Percentiles rank a stretch among this genome's conserved stretches.
phyloP scores from a whole-genome alignment of 108 stramenopile species.

The Conticribra weissflogii region DNA sequence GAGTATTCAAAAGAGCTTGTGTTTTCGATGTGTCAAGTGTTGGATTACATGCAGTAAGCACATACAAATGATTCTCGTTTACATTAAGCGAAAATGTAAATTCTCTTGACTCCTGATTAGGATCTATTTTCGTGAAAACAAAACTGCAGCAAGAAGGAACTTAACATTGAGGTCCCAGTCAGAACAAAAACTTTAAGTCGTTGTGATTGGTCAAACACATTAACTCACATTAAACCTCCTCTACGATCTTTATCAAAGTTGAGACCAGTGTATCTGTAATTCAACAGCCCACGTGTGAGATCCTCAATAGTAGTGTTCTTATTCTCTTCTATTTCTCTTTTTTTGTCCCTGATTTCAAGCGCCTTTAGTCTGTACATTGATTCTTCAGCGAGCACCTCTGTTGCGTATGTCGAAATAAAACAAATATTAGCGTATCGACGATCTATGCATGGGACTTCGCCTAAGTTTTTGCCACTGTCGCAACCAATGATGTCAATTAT shows the following conservation, averaged over 20 bases:
- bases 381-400: constrained; percentile 27
- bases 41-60: constrained; percentile 24
- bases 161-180: neutral
- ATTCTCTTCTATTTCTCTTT: constrained; percentile 26
- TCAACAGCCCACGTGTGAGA: constrained; percentile 45
- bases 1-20: neutral
- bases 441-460: neutral
- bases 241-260: constrained; percentile 34
- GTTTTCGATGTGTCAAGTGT: constrained; percentile 2
- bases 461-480: too few species aligned
- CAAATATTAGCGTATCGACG: neutral
- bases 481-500: neutral
- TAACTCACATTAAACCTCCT: constrained; percentile 24
- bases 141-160: constrained; percentile 8
- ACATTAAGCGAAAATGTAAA: constrained; percentile 25
- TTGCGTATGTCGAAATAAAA: neutral
- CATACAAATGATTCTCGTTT: constrained; percentile 26
- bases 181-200: neutral
- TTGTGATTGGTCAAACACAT: neutral
- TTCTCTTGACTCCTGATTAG: constrained; percentile 4
- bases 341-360: constrained; percentile 25
- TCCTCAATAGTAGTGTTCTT: constrained; percentile 35
- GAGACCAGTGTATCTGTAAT: constrained; percentile 45
- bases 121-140: constrained; percentile 33
- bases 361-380: constrained; percentile 14